phyloP scores from a whole-genome alignment of 768 basidiomycete species.

The Austroboletus festivus region DNA sequence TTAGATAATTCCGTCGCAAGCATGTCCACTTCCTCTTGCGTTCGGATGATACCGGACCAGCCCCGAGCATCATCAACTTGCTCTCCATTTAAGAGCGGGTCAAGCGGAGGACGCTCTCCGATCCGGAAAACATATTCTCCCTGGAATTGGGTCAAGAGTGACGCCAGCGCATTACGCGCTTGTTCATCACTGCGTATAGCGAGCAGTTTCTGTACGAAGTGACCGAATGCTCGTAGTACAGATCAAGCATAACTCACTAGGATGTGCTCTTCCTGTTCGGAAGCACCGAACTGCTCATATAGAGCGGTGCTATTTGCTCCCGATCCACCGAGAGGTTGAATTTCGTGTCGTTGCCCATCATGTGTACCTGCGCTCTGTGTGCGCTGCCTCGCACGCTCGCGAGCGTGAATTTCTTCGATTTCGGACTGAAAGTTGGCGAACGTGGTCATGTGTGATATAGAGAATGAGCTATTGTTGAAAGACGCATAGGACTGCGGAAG shows the following conservation, averaged over 20 bases:
- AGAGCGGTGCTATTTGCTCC: neutral
- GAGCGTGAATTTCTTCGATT: conserved; percentile 72
- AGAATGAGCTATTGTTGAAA: conserved; percentile 1
- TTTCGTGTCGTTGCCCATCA: conserved; percentile 49
- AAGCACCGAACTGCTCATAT: conserved; percentile 1
- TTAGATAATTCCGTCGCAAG: conserved; percentile 44
- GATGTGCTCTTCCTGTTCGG: conserved; percentile 17
- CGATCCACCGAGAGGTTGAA: conserved; percentile 6
- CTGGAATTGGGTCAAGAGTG: conserved; percentile 59
- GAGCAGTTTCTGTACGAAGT: conserved; percentile 43
- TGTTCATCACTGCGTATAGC: conserved; percentile 42
- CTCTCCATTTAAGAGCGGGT: conserved; percentile 54
- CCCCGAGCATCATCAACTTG: conserved; percentile 40
- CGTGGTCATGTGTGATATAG: conserved; percentile 25
- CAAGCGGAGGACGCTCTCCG: conserved; percentile 61
- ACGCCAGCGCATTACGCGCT: conserved; percentile 64
- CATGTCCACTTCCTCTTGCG: conserved; percentile 48
- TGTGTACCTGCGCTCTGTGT: conserved; percentile 17
- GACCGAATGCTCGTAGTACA: neutral
- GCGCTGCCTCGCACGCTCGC: conserved; percentile 65
- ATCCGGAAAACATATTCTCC: conserved; percentile 78
- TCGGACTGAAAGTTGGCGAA: conserved; percentile 54
- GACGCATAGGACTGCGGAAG: conserved; percentile 13
- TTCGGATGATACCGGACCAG: conserved; percentile 54
- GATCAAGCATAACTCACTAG: conserved; percentile 9